Evolutionary conservation across 73 alveolate species (phyloP), one percentile per base, ranked within the genome.

Genomic region (Paraurostyla sp.): DNA sequence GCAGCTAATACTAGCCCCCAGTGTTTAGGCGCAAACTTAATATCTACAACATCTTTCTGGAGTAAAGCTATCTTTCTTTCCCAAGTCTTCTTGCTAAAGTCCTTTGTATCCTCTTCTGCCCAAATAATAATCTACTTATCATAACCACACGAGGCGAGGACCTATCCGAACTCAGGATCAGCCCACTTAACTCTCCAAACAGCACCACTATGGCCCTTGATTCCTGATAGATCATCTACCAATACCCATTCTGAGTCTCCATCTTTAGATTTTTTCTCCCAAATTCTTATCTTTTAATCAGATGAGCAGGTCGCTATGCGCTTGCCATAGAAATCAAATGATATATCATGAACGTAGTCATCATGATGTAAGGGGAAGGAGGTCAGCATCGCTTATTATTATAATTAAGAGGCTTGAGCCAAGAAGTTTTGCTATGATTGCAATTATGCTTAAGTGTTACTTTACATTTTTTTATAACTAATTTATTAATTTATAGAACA

Each of bases 1-100:
- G 60, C 89, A 42, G 95, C 95, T 27, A 90, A 52, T 58, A 59
- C 73, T 36, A 84, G 87, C 6, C 95, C 95, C 11, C 11, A 56
- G 41, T 83, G 93, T 40, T 69, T 90, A 23, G 95, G 95, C 33
- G 95, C 95, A 45, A 90, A 90, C 57, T 84, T 90, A 57, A 90
- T 90, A 41, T 90, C 95, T 25, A 90, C 89, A 3, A 60, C 59
- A 30, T 90, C 95, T 59, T 89, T 83, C 18, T 90, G 71, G 38
- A 83, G 50, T 18, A 49, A 42, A 16, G 68, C 87, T 50, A 52
- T 42, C 56, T 49, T 89, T 42, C 57, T 81, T 25, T 82, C 91
- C 95, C 95, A 89, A 22, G 57, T 20, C 75, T 52, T 69, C 80
- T 43, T 42, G 3, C 86, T 71, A 3, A 43, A 25, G 50, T 56